Evolutionary conservation across 1,139 yeast genomes (phyloP), one percentile per base, ranked within the genome.

Genomic region (Nadsonia starkeyi-henricii): DNA sequence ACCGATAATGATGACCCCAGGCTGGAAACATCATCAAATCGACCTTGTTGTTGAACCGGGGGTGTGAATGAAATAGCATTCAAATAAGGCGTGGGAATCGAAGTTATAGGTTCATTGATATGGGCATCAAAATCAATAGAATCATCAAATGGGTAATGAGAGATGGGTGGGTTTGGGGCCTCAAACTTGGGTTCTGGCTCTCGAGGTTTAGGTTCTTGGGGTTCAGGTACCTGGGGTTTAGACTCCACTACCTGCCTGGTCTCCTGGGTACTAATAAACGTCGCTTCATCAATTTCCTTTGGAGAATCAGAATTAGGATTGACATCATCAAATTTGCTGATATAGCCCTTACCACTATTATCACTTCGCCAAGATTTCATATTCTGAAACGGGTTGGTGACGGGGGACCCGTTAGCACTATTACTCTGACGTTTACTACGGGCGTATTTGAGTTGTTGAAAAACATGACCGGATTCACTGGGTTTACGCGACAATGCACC

Each of bases 11-110:
- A 26, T 26, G 30, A 12, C 30, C 7, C 12, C 12, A 7, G 9
- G 9, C 12, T 12, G 12, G 30, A 7, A 7, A 26, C 30, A 26
- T 7, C 44, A 37, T 19, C 23, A 28, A 19, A 36, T 23, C 44
- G 5, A 8, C 17, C 33, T 12, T 15, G 21, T 17, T 8, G 15
- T 17, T 43, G 49, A 15, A 44, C 42, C 13, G 51, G 48, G 4
- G 56, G 53, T 0, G 53, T 44, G 43, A 54, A 54, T 26, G 54
- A 53, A 43, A 56, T 54, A 3, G 55, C 55, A 45, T 57, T 55
- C 21, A 57, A 48, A 15, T 54, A 44, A 1, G 58, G 57, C 3
- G 56, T 51, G 23, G 61, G 56, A 41, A 58, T 53, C 37, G 50
- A 26, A n/a, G 47, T 45, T 19, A 56, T 48, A 45, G 54, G 55